These are phyloP conservation scores for Aphanomyces euteiches DNA, from an alignment of 352 stramenopile species.

Conservation along the genomic window DNA sequence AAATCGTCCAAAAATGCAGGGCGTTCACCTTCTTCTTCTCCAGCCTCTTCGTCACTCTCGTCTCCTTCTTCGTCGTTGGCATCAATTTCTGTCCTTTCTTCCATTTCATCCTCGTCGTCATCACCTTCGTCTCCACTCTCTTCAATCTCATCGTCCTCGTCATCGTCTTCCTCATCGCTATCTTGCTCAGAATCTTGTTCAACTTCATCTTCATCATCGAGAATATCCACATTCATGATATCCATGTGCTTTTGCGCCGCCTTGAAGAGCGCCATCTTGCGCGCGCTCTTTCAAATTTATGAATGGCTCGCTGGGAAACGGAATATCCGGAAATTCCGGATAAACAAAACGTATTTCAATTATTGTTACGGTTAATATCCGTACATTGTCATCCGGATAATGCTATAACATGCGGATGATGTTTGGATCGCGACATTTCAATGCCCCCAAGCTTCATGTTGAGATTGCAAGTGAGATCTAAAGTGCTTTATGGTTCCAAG, in stretches of 20 bases:
- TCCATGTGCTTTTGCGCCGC: conserved; percentile 18
- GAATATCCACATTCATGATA: conserved; percentile 17
- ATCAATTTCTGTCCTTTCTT: background rate
- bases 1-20: conserved; percentile 26
- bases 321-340: too few relatives aligned
- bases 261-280: conserved; percentile 23
- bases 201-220: background rate
- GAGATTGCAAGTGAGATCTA: too few relatives aligned
- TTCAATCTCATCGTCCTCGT: conserved; percentile 11
- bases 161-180: conserved; percentile 4
- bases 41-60: background rate
- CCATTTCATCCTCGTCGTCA: background rate
- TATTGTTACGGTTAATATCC: too few relatives aligned
- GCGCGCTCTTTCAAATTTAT: background rate
- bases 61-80: background rate
- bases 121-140: background rate
- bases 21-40: conserved; percentile 6
- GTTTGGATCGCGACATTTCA: too few relatives aligned
- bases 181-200: background rate
- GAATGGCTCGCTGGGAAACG: too few relatives aligned
- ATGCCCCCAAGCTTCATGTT: too few relatives aligned
- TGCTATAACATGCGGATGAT: too few relatives aligned
- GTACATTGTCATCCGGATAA: too few relatives aligned
- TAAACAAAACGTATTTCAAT: too few relatives aligned
- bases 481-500: too few relatives aligned